Percentiles rank a stretch among this genome's conserved stretches.
These are phyloP conservation scores for Neurospora sp. DNA, from an alignment of 495 filamentous ascomycete genomes.

Conservation along the genomic window DNA sequence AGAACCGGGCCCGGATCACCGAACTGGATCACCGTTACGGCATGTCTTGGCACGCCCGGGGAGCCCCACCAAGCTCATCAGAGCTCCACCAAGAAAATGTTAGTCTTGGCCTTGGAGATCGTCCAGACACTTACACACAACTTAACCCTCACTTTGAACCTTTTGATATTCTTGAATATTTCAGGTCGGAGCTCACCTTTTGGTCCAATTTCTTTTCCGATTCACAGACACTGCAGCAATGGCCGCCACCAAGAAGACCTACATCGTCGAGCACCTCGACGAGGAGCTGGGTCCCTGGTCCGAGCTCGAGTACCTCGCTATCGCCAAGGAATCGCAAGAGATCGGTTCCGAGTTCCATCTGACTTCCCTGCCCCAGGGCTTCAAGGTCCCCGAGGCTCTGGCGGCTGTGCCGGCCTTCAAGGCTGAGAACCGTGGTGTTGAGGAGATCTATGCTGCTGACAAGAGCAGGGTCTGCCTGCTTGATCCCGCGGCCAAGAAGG, in stretches of 20 bases:
- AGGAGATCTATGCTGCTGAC: slow-evolving; percentile 58
- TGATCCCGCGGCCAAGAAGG: slow-evolving; percentile 71
- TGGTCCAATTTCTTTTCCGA: background rate
- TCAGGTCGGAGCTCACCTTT: background rate
- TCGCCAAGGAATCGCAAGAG: slow-evolving; percentile 67
- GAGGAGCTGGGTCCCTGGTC: slow-evolving; percentile 93
- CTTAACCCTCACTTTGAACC: background rate
- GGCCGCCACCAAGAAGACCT: slow-evolving; percentile 42
- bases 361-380: slow-evolving; percentile 62
- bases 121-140: background rate
- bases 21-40: background rate
- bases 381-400: slow-evolving; percentile 59
- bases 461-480: slow-evolving; percentile 69
- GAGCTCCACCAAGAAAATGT: background rate
- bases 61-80: background rate
- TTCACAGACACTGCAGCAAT: background rate
- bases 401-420: slow-evolving; percentile 48
- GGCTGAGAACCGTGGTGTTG: slow-evolving; percentile 63
- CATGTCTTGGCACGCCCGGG: background rate
- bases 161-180: background rate
- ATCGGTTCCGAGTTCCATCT: slow-evolving; percentile 64
- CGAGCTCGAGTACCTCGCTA: slow-evolving; percentile 76
- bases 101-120: background rate
- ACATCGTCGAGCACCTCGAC: slow-evolving; percentile 89
- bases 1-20: background rate